These are phyloP conservation scores for Monilinia polystroma DNA, from an alignment of 2,329 filamentous ascomycete species.

Conservation along the genomic window DNA sequence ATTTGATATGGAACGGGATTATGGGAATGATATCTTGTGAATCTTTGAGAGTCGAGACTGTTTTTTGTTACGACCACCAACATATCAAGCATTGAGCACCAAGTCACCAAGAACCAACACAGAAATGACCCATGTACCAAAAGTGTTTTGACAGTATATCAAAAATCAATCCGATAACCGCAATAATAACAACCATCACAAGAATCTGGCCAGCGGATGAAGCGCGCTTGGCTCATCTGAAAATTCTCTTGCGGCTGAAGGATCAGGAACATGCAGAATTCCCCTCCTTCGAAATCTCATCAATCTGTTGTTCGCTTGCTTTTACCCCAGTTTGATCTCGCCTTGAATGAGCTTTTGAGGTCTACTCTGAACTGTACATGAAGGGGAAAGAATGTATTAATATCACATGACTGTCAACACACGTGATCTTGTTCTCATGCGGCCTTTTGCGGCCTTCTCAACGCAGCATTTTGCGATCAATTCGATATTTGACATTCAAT, in stretches of 20 bases:
- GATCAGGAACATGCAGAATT: background rate
- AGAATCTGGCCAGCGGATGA: background rate
- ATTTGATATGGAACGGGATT: background rate
- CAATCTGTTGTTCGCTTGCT: background rate
- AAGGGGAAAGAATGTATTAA: background rate
- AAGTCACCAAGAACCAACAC: no score
- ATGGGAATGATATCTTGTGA: background rate
- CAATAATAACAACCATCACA: no score
- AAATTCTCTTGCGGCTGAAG: background rate
- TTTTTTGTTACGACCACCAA: background rate
- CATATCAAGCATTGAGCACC: no score
- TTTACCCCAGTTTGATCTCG: background rate
- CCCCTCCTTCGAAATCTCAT: background rate
- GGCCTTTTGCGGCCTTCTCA: background rate
- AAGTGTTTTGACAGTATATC: background rate
- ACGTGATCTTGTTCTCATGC: constrained; percentile 3
- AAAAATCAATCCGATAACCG: background rate
- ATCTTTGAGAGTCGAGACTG: background rate
- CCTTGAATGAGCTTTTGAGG: no score
- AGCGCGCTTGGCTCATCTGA: background rate
- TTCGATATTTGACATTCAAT: background rate
- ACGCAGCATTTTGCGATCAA: background rate
- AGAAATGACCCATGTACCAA: background rate
- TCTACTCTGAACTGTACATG: no score
- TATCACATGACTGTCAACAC: background rate